phyloP scores from a whole-genome alignment of 2,329 filamentous ascomycete species.

The Dothistroma septosporum region DNA sequence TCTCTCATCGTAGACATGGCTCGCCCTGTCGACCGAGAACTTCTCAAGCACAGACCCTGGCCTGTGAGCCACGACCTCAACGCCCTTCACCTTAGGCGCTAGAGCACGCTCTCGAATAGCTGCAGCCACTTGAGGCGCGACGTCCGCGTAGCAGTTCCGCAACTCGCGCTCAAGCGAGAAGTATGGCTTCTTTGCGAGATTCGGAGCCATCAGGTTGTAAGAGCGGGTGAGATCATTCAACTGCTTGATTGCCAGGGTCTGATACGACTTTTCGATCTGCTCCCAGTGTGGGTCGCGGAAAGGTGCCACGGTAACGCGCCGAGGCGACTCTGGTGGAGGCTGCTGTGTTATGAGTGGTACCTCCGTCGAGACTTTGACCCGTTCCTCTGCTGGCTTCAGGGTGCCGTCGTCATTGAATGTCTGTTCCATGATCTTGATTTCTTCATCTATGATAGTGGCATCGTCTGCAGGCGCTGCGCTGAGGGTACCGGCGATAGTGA shows the following conservation, averaged over 20 bases:
- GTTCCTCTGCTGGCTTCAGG: conserved; percentile 22
- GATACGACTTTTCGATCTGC: conserved; percentile 66
- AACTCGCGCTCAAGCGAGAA: conserved; percentile 80
- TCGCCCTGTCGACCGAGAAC: conserved; percentile 52
- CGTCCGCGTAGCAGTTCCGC: conserved; percentile 74
- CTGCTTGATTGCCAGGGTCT: conserved; percentile 68
- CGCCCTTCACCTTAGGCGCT: conserved; percentile 39
- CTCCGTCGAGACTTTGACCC: conserved; percentile 17
- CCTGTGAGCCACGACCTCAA: conserved; percentile 42
- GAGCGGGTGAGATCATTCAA: conserved; percentile 77
- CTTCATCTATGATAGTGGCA: conserved; percentile 15
- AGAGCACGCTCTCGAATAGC: conserved; percentile 68
- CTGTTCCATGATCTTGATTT: conserved; percentile 39
- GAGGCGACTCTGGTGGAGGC: conserved; percentile 16
- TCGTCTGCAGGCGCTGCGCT: conserved; percentile 27
- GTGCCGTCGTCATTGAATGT: conserved; percentile 29
- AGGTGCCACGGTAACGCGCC: conserved; percentile 37
- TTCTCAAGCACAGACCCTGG: conserved; percentile 58
- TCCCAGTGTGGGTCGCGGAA: conserved; percentile 81
- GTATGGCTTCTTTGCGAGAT: conserved; percentile 89
- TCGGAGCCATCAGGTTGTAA: conserved; percentile 93
- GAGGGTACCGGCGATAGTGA: conserved; percentile 44
- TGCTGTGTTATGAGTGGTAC: conserved; percentile 15
- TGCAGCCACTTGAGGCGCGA: conserved; percentile 69
- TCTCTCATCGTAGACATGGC: conserved; percentile 68